Conservation (phyloP, 345 rosid genomes). For the Moricandia moricandioides region DNA sequence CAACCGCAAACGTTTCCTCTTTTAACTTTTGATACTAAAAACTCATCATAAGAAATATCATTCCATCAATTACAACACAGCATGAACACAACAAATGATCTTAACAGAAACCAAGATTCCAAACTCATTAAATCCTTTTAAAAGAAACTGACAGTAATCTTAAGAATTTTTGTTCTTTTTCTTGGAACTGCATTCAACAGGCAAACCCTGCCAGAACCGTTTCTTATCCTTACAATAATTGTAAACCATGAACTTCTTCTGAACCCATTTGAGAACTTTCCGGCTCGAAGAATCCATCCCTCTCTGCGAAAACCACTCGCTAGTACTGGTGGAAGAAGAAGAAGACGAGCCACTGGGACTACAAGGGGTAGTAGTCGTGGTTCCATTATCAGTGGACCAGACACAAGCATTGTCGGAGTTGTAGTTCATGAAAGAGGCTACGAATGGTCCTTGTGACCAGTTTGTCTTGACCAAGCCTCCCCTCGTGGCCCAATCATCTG, state of each 20-base stretch:
- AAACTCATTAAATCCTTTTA: neutral
- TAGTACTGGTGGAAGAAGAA: conserved; percentile 22
- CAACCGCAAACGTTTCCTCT: neutral
- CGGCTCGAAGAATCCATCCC: conserved; percentile 41
- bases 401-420: conserved; percentile 47
- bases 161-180: conserved; percentile 8
- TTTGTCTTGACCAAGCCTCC: conserved; percentile 66
- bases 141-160: neutral
- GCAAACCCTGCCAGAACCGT: conserved; percentile 53
- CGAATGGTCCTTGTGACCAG: conserved; percentile 63
- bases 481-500: conserved; percentile 77
- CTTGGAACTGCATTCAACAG: conserved; percentile 42
- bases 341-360: conserved; percentile 3
- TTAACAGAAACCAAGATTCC: neutral
- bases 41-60: neutral
- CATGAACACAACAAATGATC: neutral
- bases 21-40: too few species aligned
- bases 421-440: conserved; percentile 62
- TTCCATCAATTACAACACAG: neutral
- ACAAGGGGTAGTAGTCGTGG: conserved; percentile 24
- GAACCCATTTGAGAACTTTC: conserved; percentile 49
- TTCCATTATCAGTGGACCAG: conserved; percentile 38
- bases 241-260: conserved; percentile 59
- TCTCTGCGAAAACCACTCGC: conserved; percentile 35
- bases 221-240: conserved; percentile 59